Evolutionary conservation across 345 rosid species (phyloP), one percentile per base, ranked within the genome.

Genomic region (Turritis glabra): DNA sequence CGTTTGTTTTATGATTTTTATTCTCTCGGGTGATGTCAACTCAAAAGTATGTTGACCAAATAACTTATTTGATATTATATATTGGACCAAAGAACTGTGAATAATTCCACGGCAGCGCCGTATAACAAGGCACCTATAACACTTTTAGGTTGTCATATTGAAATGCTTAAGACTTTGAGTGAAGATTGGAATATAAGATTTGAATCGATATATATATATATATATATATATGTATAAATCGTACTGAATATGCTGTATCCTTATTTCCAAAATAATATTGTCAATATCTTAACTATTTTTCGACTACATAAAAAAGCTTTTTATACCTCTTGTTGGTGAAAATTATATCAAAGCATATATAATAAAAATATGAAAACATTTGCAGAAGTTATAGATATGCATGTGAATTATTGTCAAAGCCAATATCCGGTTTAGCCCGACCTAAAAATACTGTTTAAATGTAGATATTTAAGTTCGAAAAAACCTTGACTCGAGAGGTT

Each of bases 11-110:
- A 37, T 60, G 68, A 40, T 51, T 29, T 29, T 67, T 62, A 62
- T 76, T 33, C 43, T 61, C 41, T 30, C 15, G 38, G 50, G 55
- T 68, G 37, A 59, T 59, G 74, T 75, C 68, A 50, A 75, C 68
- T 58, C 68, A 50, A 67, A 46, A 43, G 73, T 22, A 26, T 51
- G 56, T 68, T 75, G 63, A 51, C 69, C 38, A 67, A 64, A 54
- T 10, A 58, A 57, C 15, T 9, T 74, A 9, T 19, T 27, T 25
- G 1, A 33, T 26, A 35, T 33, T 13, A 33, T 3, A 37, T 37
- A 12, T 48, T 75, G 46, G 67, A 57, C 13, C 56, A 51, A 67
- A 60, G 56, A 50, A 38, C 59, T 27, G 48, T 52, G 26, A 58
- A 58, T 75, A 59, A 9, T 38, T 75, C 44, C 69, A 51, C 52